Percentiles rank a stretch among this genome's conserved stretches.
Evolutionary conservation across 768 basidiomycete species (phyloP).

Genomic region (Phanerodontia chrysosporium): DNA sequence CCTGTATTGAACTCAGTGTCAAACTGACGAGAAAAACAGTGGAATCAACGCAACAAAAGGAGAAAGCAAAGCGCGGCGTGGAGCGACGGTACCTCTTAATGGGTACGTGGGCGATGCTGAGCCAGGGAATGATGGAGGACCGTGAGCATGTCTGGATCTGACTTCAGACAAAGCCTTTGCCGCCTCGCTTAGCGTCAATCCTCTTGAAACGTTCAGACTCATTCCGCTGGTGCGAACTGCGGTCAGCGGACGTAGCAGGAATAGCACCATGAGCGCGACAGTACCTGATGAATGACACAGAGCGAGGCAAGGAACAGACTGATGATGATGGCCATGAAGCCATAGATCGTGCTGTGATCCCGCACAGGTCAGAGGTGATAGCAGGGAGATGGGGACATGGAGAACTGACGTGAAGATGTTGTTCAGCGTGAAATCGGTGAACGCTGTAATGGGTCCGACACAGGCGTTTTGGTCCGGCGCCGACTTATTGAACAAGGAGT

Average conservation of each 20-base stretch:
- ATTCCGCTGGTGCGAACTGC: slow-evolving; percentile 47
- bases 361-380: slow-evolving; percentile 8
- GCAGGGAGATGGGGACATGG: background rate
- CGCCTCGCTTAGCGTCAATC: slow-evolving; percentile 88
- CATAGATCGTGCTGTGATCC: slow-evolving; percentile 45
- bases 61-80: background rate
- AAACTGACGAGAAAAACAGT: background rate
- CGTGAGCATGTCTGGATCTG: background rate
- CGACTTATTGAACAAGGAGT: slow-evolving; percentile 36
- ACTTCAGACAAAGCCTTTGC: slow-evolving; percentile 73
- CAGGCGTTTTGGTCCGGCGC: slow-evolving; percentile 52
- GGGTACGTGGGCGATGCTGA: background rate
- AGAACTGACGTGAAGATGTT: slow-evolving; percentile 75
- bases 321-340: slow-evolving; percentile 77
- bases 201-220: slow-evolving; percentile 82
- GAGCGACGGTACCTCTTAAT: background rate
- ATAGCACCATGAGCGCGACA: slow-evolving; percentile 21
- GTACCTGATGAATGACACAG: slow-evolving; percentile 84
- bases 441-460: slow-evolving; percentile 61
- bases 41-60: background rate
- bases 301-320: slow-evolving; percentile 74
- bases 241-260: background rate
- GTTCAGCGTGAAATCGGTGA: slow-evolving; percentile 72
- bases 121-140: background rate
- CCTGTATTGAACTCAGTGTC: background rate